A percentile compares a stretch with the other conserved stretches of the same genome.
Evolutionary conservation across 1,284 basidiomycete genomes (phyloP).

Genomic region (Phylloporus sp.): DNA sequence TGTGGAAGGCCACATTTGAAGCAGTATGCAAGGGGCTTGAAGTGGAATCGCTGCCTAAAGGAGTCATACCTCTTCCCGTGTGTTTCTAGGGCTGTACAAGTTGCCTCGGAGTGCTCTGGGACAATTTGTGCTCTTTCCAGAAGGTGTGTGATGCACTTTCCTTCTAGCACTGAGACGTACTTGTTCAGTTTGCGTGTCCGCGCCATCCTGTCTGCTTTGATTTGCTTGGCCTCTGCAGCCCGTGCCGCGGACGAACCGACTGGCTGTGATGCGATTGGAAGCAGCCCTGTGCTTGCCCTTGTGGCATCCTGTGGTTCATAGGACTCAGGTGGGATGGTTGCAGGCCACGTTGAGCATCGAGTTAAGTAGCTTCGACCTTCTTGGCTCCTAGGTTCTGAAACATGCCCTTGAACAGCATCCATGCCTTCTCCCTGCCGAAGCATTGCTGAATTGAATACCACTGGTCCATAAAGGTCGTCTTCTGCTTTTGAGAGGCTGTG

Average conservation of each 20-base stretch:
- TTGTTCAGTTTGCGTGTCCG: background rate
- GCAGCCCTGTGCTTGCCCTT: too few relatives aligned
- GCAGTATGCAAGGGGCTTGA: background rate
- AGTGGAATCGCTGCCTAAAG: background rate
- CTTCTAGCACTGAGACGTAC: background rate
- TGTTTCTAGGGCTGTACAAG: background rate
- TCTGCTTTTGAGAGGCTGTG: background rate
- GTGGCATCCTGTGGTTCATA: too few relatives aligned
- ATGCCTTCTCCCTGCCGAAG: background rate
- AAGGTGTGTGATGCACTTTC: background rate
- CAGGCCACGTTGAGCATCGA: too few relatives aligned
- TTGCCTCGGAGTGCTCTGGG: background rate
- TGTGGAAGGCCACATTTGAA: conserved; percentile 5
- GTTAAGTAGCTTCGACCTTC: too few relatives aligned
- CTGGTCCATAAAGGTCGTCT: conserved; percentile 1
- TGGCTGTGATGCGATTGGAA: background rate
- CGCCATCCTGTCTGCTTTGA: background rate
- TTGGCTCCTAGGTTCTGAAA: too few relatives aligned
- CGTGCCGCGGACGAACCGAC: background rate
- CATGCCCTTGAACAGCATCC: too few relatives aligned
- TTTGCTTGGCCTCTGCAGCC: background rate
- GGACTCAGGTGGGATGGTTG: too few relatives aligned
- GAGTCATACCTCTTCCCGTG: background rate
- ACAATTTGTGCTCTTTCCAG: background rate
- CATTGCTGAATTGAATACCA: background rate